Percentiles rank a stretch among this genome's conserved stretches.
Evolutionary conservation across 164 flowering plant genomes (phyloP).

Genomic region (Macadamia tetraphylla): DNA sequence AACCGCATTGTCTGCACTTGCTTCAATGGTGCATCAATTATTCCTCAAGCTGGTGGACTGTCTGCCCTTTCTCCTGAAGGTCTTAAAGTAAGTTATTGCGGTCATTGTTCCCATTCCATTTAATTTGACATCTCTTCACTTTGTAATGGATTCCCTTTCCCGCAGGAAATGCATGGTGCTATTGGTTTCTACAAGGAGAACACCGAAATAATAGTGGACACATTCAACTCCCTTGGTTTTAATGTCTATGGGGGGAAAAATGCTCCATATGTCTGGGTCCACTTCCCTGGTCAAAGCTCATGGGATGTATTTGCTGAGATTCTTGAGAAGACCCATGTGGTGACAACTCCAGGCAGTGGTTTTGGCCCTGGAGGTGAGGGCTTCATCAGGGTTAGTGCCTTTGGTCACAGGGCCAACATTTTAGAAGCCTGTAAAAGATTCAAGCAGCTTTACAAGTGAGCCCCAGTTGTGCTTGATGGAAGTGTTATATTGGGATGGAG

Average conservation of each 20-base stretch:
- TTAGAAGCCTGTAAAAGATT: slow-evolving; percentile 52
- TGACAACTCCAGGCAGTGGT: slow-evolving; percentile 95
- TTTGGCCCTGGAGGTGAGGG: slow-evolving; percentile 98
- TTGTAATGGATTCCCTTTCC: not conserved
- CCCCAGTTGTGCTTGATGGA: no score
- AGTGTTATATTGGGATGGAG: no score
- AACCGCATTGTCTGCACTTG: slow-evolving; percentile 86
- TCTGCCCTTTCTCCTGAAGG: slow-evolving; percentile 87
- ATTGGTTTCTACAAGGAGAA: slow-evolving; percentile 84
- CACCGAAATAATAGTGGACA: slow-evolving; percentile 65
- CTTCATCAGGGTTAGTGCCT: slow-evolving; percentile 84
- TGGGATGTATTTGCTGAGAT: slow-evolving; percentile 97
- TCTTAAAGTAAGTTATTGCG: slow-evolving; percentile 42
- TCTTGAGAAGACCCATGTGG: slow-evolving; percentile 88
- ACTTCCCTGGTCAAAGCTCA: slow-evolving; percentile 83
- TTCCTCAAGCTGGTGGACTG: slow-evolving; percentile 89
- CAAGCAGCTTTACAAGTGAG: no score
- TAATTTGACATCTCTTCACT: not conserved
- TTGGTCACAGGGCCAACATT: slow-evolving; percentile 73
- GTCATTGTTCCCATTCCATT: not conserved
- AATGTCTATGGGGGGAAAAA: slow-evolving; percentile 79
- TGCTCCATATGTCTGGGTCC: slow-evolving; percentile 96
- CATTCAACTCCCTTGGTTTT: slow-evolving; percentile 80
- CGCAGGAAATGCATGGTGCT: slow-evolving; percentile 74
- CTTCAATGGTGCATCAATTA: slow-evolving; percentile 94